These are phyloP conservation scores for Pythium angustatum DNA, from an alignment of 352 stramenopile genomes.

Conservation along the genomic window DNA sequence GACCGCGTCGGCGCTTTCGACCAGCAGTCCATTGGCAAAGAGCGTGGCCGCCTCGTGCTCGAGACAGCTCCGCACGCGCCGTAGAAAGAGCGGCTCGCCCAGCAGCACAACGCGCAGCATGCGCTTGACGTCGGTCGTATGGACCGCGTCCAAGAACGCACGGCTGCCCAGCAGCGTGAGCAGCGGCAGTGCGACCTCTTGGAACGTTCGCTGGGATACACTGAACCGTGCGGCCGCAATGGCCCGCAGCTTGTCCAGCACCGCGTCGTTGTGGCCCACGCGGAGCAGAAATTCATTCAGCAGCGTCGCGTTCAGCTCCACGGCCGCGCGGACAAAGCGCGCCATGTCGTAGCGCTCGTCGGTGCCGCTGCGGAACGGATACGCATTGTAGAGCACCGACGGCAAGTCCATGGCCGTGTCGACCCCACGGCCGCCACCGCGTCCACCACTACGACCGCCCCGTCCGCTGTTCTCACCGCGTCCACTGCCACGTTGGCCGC, in stretches of 20 bases:
- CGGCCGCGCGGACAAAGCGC: slow-evolving; percentile 12
- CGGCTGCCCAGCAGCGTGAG: slow-evolving; percentile 44
- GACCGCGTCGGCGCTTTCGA: not conserved
- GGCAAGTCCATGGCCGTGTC: slow-evolving; percentile 11
- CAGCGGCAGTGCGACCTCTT: slow-evolving; percentile 31
- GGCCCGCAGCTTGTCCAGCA: slow-evolving; percentile 9
- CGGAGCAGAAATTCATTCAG: slow-evolving; percentile 13
- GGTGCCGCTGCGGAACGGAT: slow-evolving; percentile 1
- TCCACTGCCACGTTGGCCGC: not conserved
- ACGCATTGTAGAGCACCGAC: slow-evolving; percentile 11
- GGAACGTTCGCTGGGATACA: slow-evolving; percentile 13
- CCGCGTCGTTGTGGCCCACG: slow-evolving; percentile 6
- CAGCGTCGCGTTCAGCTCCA: not conserved
- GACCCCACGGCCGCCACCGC: not conserved
- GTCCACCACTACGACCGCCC: not conserved
- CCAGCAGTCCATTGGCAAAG: not conserved
- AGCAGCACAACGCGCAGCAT: slow-evolving; percentile 21
- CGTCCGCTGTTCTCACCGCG: not conserved
- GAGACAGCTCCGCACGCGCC: slow-evolving; percentile 16
- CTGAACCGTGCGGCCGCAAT: slow-evolving; percentile 9
- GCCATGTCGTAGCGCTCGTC: slow-evolving; percentile 15
- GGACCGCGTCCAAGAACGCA: slow-evolving; percentile 46
- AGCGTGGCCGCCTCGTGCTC: not conserved
- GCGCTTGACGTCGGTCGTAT: slow-evolving; percentile 21
- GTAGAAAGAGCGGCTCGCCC: slow-evolving; percentile 24